Evolutionary conservation across 139 green algal genomes (phyloP).

Genomic region (Coelastrella sp.): DNA sequence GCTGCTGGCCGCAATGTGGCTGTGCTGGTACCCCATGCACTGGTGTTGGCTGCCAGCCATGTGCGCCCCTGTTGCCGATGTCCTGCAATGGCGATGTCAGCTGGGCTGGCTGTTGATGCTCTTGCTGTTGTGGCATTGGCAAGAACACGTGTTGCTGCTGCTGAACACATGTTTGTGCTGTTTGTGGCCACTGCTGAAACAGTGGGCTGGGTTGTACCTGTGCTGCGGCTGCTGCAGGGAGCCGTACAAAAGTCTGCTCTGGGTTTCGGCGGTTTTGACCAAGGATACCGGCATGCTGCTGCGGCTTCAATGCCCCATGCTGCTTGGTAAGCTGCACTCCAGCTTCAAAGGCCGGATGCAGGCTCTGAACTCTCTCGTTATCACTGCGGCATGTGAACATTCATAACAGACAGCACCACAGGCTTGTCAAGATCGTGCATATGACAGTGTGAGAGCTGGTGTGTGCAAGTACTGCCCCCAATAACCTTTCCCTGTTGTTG

Average conservation of each 20-base stretch:
- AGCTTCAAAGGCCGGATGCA: too few species aligned
- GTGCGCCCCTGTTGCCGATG: background rate
- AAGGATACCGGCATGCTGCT: background rate
- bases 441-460: too few species aligned
- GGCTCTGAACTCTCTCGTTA: too few species aligned
- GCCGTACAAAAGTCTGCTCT: background rate
- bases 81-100: background rate
- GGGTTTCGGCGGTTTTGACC: too few species aligned
- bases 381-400: too few species aligned
- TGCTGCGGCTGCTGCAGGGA: background rate
- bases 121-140: background rate
- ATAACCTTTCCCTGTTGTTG: too few species aligned
- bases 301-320: background rate
- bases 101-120: background rate
- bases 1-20: background rate
- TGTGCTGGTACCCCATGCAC: background rate
- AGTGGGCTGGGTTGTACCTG: conserved; percentile 22
- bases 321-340: background rate
- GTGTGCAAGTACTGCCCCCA: too few species aligned
- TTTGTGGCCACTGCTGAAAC: background rate
- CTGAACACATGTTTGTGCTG: background rate
- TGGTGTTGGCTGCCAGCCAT: background rate
- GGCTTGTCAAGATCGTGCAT: too few species aligned
- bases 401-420: too few species aligned
- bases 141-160: background rate